Conservation (phyloP, 768 basidiomycete genomes). For the Pholiota molesta region DNA sequence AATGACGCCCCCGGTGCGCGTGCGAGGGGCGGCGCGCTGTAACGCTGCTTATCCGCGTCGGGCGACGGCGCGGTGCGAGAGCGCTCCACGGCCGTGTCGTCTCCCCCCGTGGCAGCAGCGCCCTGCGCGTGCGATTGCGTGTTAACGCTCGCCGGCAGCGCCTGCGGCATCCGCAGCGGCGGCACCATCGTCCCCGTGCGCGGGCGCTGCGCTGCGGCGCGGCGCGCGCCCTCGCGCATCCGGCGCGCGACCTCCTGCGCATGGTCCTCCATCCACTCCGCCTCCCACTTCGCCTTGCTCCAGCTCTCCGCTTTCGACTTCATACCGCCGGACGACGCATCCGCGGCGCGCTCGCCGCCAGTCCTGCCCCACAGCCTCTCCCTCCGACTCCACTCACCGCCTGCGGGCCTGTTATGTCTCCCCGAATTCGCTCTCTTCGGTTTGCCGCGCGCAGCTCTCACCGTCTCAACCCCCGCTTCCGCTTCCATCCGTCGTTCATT, state of each 20-base stretch:
- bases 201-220: slow-evolving; percentile 20
- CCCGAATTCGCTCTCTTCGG: neutral
- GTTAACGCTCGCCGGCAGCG: neutral
- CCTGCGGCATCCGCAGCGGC: neutral
- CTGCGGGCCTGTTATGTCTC: neutral
- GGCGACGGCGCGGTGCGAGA: neutral
- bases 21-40: neutral
- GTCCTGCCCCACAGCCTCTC: neutral
- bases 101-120: too few species aligned
- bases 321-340: neutral
- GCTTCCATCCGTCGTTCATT: neutral
- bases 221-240: slow-evolving; percentile 40
- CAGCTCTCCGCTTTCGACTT: slow-evolving; percentile 33
- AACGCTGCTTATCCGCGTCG: neutral
- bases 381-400: slow-evolving; percentile 21
- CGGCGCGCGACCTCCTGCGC: slow-evolving; percentile 63
- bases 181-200: slow-evolving; percentile 1
- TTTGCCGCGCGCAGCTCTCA: neutral
- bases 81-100: neutral
- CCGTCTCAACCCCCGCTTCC: neutral
- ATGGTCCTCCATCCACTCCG: slow-evolving; percentile 62
- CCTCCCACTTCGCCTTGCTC: slow-evolving; percentile 70
- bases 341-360: neutral
- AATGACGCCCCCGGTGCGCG: slow-evolving; percentile 28
- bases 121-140: neutral